These are phyloP conservation scores for Entamoeba histolytica DNA, from an alignment of 208 protist genomes.

Conservation along the genomic window DNA sequence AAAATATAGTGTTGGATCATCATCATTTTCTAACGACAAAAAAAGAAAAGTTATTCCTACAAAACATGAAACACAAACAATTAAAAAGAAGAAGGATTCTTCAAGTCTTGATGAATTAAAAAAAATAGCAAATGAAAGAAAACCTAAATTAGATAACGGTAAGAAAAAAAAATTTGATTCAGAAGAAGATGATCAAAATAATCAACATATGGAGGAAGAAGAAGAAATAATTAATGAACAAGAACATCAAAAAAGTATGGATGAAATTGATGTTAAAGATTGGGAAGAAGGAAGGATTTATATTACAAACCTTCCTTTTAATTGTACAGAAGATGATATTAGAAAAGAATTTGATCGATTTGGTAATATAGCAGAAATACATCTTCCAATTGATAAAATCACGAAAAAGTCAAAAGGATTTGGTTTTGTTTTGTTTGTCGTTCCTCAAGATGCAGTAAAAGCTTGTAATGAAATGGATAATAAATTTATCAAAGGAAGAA, in stretches of 20 bases:
- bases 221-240: background rate
- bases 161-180: background rate
- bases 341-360: conserved; percentile 40
- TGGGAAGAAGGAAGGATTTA: conserved; percentile 60
- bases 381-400: conserved; percentile 67
- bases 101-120: background rate
- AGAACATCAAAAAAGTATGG: background rate
- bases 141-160: background rate
- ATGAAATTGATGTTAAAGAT: conserved; percentile 33
- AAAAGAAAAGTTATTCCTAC: background rate
- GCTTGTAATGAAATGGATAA: conserved; percentile 50
- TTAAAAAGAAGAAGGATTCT: conserved; percentile 8
- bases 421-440: conserved; percentile 60
- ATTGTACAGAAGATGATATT: conserved; percentile 69
- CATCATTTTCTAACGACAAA: conserved; percentile 17
- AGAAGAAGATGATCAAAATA: background rate
- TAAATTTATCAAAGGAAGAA: conserved; percentile 49
- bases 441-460: conserved; percentile 52
- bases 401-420: conserved; percentile 65
- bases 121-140: background rate
- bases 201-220: background rate
- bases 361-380: conserved; percentile 44
- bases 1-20: conserved; percentile 46
- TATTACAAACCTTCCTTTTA: conserved; percentile 72
- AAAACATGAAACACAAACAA: conserved; percentile 7